Base-by-base conservation (phyloP, 2,329 filamentous ascomycete species). In the Clathrospora elynae region DNA sequence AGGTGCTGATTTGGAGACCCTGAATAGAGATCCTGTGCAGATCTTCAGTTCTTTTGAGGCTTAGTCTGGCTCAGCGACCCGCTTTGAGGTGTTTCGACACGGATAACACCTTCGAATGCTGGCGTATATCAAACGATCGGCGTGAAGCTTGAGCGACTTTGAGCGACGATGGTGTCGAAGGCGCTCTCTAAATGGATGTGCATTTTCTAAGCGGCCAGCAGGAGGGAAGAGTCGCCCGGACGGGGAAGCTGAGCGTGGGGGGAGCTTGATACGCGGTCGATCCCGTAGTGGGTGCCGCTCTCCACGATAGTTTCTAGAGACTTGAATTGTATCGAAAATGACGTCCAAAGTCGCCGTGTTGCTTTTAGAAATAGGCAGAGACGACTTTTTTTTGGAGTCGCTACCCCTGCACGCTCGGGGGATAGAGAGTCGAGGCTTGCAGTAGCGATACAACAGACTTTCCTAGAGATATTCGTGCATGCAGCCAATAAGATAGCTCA, bases 401-500 rank as follows among this genome's bases (percentile, higher is more conserved):
- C 10, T 24, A 26, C 32, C 28, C n/a, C n/a, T n/a, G 38, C 33
- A 19, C 18, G 38, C 30, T 43, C 29, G 40, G 44, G 43, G 41
- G 36, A 42, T 42, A 36, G 32, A 22, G 25, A 22, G 33, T 34
- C 34, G 37, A 49, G 45, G 49, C 37, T 42, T 55, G 51, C 51
- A 42, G 46, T 38, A 56, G 50, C 47, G 42, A 42, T 33, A 42
- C 36, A 35, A 43, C 41, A 30, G 37, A 41, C 32, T 46, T 42
- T 32, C 14, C n/a, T 52, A 34, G 12, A 9, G 29, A 51, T 42
- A 46, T 44, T 37, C n/a, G 18, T 20, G 17, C 16, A 36, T 16
- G 17, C 22, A 35, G 42, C 56, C 56, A 60, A 59, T 60, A 19
- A 46, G 36, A 16, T 24, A 31, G 11, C 18, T 20, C 23, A 32